Conservation (phyloP, 1,139 yeast species). For the Kurtzmaniella quercitrusa region DNA sequence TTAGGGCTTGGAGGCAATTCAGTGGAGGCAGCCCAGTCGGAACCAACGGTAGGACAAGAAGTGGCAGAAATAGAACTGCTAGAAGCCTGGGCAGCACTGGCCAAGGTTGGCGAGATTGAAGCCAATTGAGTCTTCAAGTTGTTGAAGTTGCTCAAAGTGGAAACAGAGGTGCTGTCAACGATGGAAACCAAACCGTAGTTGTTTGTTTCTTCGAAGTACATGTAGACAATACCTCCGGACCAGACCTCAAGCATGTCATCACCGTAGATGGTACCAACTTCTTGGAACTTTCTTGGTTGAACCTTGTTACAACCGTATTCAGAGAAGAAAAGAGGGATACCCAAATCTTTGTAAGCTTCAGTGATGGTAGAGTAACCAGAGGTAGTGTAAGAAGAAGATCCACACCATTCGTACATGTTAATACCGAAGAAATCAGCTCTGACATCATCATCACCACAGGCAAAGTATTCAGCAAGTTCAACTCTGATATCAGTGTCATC, state of each 20-base stretch:
- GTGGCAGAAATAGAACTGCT: conserved; percentile 21
- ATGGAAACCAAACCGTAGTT: conserved; percentile 74
- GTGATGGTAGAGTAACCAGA: conserved; percentile 81
- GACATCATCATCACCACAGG: conserved; percentile 66
- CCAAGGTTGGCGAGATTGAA: conserved; percentile 44
- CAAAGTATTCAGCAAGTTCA: conserved; percentile 73
- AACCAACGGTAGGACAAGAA: conserved; percentile 49
- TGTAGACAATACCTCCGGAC: conserved; percentile 91
- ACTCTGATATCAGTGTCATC: conserved; percentile 73
- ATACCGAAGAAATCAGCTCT: conserved; percentile 89
- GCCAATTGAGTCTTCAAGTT: conserved; percentile 57
- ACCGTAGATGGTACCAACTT: conserved; percentile 59
- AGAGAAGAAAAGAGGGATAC: conserved; percentile 83
- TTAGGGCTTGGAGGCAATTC: conserved; percentile 70
- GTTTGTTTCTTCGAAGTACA: conserved; percentile 82
- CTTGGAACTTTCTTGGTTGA: conserved; percentile 67
- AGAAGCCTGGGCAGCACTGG: conserved; percentile 21
- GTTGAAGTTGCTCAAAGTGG: conserved; percentile 44
- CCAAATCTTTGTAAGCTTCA: conserved; percentile 60
- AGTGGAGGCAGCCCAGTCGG: conserved; percentile 53
- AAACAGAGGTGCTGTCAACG: conserved; percentile 32
- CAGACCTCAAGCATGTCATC: conserved; percentile 71
- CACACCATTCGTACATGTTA: conserved; percentile 98
- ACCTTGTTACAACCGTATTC: conserved; percentile 85
- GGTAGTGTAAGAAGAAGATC: conserved; percentile 52